phyloP scores from a whole-genome alignment of 805 yeast species.

The Myxozyma udenii region DNA sequence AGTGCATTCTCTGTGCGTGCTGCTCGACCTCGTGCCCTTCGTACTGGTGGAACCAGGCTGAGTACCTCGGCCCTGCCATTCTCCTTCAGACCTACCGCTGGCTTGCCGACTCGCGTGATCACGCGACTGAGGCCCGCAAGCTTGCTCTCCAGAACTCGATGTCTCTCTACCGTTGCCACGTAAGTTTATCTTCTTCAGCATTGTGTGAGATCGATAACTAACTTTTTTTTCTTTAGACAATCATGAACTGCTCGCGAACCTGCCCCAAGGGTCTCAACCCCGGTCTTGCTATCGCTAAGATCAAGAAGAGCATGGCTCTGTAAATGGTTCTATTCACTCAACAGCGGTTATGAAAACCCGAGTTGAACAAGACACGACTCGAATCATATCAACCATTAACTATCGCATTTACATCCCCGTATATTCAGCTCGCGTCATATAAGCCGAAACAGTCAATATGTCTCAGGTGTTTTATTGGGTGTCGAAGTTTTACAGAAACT shows the following conservation, averaged over 20 bases:
- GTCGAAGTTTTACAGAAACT: too few relatives aligned
- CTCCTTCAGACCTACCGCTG: slow-evolving; percentile 99
- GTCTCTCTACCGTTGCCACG: slow-evolving; percentile 87
- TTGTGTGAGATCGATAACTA: neutral
- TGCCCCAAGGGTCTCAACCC: slow-evolving; percentile 99
- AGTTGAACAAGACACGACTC: too few relatives aligned
- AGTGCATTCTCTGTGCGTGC: slow-evolving; percentile 97
- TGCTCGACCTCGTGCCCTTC: slow-evolving; percentile 99
- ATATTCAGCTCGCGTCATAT: too few relatives aligned
- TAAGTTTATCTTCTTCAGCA: too few relatives aligned
- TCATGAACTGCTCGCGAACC: slow-evolving; percentile 96
- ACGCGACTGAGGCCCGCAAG: slow-evolving; percentile 76
- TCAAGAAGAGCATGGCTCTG: slow-evolving; percentile 88
- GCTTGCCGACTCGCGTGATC: slow-evolving; percentile 96
- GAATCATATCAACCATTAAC: too few relatives aligned
- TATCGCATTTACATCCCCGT: too few relatives aligned
- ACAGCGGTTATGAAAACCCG: too few relatives aligned
- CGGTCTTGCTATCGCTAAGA: slow-evolving; percentile 94
- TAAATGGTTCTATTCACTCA: too few relatives aligned
- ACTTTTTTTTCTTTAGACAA: slow-evolving; percentile 46
- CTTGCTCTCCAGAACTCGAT: slow-evolving; percentile 92
- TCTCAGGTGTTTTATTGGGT: too few relatives aligned
- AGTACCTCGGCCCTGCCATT: slow-evolving; percentile 97
- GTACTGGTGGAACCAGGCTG: slow-evolving; percentile 99
- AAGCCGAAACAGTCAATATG: too few relatives aligned